phyloP scores from a whole-genome alignment of 805 yeast genomes.

The Lipomyces anomalus region DNA sequence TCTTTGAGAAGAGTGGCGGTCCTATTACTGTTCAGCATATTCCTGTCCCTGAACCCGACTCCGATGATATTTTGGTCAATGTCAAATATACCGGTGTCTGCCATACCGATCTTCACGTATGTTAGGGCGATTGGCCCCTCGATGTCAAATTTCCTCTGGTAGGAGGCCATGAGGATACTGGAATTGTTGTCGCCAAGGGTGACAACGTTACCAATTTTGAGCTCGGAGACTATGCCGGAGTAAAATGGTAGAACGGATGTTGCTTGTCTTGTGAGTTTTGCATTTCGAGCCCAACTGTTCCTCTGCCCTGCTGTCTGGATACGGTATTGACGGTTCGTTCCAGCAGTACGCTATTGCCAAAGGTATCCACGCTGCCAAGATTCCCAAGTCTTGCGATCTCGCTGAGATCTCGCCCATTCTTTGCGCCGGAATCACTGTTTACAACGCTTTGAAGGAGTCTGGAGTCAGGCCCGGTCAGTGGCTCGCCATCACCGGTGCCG shows the following conservation, averaged over 20 bases:
- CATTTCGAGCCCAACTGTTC: conserved; percentile 66
- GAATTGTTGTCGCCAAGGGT: conserved; percentile 75
- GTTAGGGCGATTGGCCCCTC: conserved; percentile 92
- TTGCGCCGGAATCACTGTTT: conserved; percentile 89
- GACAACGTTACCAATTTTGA: conserved; percentile 61
- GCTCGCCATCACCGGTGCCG: conserved; percentile 75
- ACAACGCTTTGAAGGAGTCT: conserved; percentile 83
- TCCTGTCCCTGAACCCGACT: conserved; percentile 73
- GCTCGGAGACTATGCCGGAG: conserved; percentile 75
- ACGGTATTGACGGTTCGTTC: conserved; percentile 86
- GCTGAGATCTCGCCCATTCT: conserved; percentile 75
- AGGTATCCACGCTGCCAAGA: conserved; percentile 77
- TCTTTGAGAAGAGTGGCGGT: conserved; percentile 23
- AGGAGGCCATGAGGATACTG: conserved; percentile 91
- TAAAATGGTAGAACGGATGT: conserved; percentile 78
- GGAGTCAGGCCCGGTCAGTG: conserved; percentile 63
- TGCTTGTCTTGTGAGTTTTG: conserved; percentile 76
- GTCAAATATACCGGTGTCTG: conserved; percentile 88
- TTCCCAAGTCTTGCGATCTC: conserved; percentile 68
- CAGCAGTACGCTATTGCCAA: conserved; percentile 88
- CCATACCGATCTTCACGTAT: conserved; percentile 90
- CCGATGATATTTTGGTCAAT: conserved; percentile 72
- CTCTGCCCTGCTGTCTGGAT: conserved; percentile 68
- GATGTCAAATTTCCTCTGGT: conserved; percentile 66
- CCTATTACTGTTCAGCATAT: conserved; percentile 53